Evolutionary conservation across 2,329 filamentous ascomycete species (phyloP).

Genomic region (Claviceps pusilla): DNA sequence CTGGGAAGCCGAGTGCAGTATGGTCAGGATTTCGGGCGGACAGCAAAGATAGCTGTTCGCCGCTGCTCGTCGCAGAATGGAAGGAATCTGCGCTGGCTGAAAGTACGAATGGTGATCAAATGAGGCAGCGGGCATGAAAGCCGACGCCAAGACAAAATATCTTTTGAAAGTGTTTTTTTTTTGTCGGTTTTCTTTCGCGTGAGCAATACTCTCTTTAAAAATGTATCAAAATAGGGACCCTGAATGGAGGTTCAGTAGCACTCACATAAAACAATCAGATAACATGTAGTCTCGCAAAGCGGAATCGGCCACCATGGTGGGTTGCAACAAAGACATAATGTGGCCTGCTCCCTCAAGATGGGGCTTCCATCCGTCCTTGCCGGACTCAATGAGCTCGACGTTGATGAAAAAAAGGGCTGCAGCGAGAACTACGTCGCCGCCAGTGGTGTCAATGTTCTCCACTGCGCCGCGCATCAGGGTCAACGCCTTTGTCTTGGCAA

Average conservation of each 20-base stretch:
- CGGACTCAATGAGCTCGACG: conserved; percentile 34
- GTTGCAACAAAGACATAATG: conserved; percentile 27
- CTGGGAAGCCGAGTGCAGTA: conserved; percentile 27
- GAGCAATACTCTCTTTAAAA: background rate
- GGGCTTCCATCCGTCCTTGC: conserved; percentile 30
- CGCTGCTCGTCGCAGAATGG: conserved; percentile 24
- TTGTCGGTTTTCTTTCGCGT: background rate
- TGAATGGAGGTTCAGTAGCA: background rate
- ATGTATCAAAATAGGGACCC: background rate
- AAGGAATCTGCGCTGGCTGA: conserved; percentile 20
- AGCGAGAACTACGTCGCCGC: conserved; percentile 27
- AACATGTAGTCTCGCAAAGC: conserved; percentile 29
- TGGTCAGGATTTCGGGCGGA: conserved; percentile 28
- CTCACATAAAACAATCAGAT: conserved; percentile 32
- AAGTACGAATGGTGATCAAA: conserved; percentile 19
- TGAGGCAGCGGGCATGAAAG: conserved; percentile 22
- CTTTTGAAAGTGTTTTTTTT: conserved; percentile 9
- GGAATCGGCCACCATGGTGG: conserved; percentile 18
- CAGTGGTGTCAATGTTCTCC: conserved; percentile 21
- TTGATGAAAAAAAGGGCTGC: conserved; percentile 35
- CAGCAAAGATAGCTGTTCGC: conserved; percentile 33
- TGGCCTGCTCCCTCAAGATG: conserved; percentile 31
- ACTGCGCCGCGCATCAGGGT: conserved; percentile 26
- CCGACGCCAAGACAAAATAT: conserved; percentile 31
- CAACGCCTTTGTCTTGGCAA: conserved; percentile 30